Percentiles rank a stretch among this genome's conserved stretches.
Conservation (phyloP, 169 alveolate species). For the Cyclospora cayetanensis region DNA sequence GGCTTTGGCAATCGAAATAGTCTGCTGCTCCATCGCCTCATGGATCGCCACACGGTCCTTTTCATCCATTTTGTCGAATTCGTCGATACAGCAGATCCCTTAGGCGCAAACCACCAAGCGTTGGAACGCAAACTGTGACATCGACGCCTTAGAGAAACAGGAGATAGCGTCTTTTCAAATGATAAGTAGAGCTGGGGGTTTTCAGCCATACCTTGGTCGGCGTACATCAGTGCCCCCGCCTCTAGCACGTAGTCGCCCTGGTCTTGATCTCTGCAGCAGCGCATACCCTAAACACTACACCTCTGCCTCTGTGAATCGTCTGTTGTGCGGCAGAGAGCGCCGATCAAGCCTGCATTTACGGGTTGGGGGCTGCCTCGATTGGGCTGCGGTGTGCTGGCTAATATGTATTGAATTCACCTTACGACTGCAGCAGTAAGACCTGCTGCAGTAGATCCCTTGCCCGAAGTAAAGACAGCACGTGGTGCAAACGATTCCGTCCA, state of each 20-base stretch:
- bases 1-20: conserved; percentile 99
- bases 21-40: conserved; percentile 99
- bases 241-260: conserved; percentile 98
- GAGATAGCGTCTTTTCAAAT: background rate
- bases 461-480: conserved; percentile 94
- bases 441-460: conserved; percentile 99
- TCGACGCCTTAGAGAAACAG: background rate
- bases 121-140: background rate
- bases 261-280: conserved; percentile 92
- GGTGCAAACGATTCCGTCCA: conserved; percentile 96
- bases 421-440: conserved; percentile 99
- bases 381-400: background rate
- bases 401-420: conserved; percentile 33
- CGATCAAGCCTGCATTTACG: conserved; percentile 78
- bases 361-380: too few species aligned
- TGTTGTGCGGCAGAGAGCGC: too few species aligned
- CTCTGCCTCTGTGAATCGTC: background rate
- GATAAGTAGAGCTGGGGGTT: background rate
- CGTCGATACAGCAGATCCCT: conserved; percentile 99
- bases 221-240: conserved; percentile 97
- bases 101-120: background rate
- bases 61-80: conserved; percentile 99
- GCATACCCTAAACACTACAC: conserved; percentile 41
- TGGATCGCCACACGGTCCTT: conserved; percentile 99
- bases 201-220: conserved; percentile 63